Percentiles rank a stretch among this genome's conserved stretches.
These are phyloP conservation scores for Ustilago esculenta DNA, from an alignment of 1,284 basidiomycete genomes.

Conservation along the genomic window DNA sequence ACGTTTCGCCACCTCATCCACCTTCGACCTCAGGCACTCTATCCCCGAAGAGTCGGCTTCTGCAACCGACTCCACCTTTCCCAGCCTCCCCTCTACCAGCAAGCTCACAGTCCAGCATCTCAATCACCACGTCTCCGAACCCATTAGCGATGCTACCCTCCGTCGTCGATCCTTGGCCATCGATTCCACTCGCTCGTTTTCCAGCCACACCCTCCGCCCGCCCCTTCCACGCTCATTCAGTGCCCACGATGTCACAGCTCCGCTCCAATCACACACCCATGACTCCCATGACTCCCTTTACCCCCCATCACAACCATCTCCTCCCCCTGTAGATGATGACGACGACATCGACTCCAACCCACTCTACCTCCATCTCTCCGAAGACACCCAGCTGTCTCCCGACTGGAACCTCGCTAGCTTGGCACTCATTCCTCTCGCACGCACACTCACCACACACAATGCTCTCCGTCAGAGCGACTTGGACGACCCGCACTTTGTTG, in stretches of 20 bases:
- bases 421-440: slow-evolving; percentile 18
- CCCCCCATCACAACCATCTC: not conserved
- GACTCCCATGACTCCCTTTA: not conserved
- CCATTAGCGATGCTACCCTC: slow-evolving; percentile 33
- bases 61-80: slow-evolving; percentile 8
- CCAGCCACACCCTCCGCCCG: slow-evolving; percentile 2
- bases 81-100: slow-evolving; percentile 3
- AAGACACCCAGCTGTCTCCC: slow-evolving; percentile 3
- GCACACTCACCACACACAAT: slow-evolving; percentile 7
- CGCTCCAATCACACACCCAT: not conserved
- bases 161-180: slow-evolving; percentile 25
- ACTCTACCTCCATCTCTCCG: slow-evolving; percentile 25
- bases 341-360: slow-evolving; percentile 35
- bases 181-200: slow-evolving; percentile 8
- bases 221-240: slow-evolving; percentile 22
- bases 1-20: slow-evolving; percentile 27
- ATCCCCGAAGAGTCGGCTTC: slow-evolving; percentile 31
- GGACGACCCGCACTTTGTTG: slow-evolving; percentile 16
- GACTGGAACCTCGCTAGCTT: slow-evolving; percentile 30
- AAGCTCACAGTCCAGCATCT: slow-evolving; percentile 32
- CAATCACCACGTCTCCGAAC: slow-evolving; percentile 22
- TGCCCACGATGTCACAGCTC: slow-evolving; percentile 13
- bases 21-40: slow-evolving; percentile 31
- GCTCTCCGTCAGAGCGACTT: slow-evolving; percentile 1
- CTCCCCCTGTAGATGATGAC: slow-evolving; percentile 25